A percentile compares a stretch with the other conserved stretches of the same genome.
These are phyloP conservation scores for Pleurotus tuoliensis DNA, from an alignment of 768 basidiomycete species.

Conservation along the genomic window DNA sequence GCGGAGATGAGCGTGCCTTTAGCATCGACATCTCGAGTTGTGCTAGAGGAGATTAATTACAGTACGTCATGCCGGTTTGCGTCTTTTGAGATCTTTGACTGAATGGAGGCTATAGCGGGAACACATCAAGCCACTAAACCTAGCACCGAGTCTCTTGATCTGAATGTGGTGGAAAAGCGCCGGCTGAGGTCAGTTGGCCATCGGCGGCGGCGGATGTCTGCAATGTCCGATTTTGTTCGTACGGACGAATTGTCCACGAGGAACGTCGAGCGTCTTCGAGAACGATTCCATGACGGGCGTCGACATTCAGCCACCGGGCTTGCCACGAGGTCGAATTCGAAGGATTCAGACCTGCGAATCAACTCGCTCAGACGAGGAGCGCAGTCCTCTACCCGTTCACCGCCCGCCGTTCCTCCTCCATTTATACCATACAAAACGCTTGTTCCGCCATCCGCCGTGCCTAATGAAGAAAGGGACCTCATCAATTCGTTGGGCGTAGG, in stretches of 20 bases:
- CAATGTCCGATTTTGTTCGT: not conserved
- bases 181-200: not conserved
- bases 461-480: not conserved
- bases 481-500: not conserved
- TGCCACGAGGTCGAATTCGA: not conserved
- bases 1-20: not conserved
- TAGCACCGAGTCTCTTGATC: not conserved
- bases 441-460: not conserved
- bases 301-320: not conserved
- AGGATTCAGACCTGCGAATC: not conserved
- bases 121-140: not conserved
- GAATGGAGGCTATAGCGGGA: not conserved
- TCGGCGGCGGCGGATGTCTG: conserved; percentile 1
- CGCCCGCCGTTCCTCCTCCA: not conserved
- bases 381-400: not conserved
- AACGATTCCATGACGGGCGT: not conserved
- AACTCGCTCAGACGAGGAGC: not conserved
- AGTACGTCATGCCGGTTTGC: not conserved
- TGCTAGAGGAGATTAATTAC: not conserved
- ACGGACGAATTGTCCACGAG: not conserved
- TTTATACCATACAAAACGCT: not conserved
- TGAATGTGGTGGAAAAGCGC: not conserved
- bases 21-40: not conserved
- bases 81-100: not conserved
- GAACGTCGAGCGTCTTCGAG: not conserved